Evolutionary conservation across 805 yeast genomes (phyloP).

Genomic region (Yarrowia phangngaensis): DNA sequence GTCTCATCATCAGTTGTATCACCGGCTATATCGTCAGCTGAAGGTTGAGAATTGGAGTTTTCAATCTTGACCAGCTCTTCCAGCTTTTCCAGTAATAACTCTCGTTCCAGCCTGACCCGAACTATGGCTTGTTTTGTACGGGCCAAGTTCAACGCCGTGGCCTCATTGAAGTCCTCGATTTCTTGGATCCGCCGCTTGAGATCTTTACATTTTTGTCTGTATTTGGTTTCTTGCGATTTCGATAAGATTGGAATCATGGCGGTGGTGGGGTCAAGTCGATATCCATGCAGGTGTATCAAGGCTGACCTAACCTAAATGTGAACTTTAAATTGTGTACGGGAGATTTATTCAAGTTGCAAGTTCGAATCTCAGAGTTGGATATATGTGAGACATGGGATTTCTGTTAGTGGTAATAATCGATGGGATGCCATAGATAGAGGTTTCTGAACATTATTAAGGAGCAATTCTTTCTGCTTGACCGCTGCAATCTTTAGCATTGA

Average conservation of each 20-base stretch:
- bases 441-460: too few species aligned
- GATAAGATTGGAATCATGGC: conserved; percentile 24
- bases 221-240: conserved; percentile 39
- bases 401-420: too few species aligned
- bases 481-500: too few species aligned
- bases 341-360: too few species aligned
- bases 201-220: conserved; percentile 66
- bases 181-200: conserved; percentile 64
- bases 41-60: too few species aligned
- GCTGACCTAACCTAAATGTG: neutral
- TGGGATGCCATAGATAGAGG: too few species aligned
- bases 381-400: too few species aligned
- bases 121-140: conserved; percentile 73
- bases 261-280: neutral
- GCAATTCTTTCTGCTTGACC: too few species aligned
- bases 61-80: conserved; percentile 45
- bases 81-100: conserved; percentile 71
- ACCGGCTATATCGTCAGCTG: conserved; percentile 35
- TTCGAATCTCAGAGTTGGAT: too few species aligned
- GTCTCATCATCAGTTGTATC: conserved; percentile 28
- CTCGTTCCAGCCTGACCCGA: conserved; percentile 76
- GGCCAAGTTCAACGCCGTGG: conserved; percentile 67
- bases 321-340: too few species aligned
- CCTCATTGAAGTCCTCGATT: conserved; percentile 73
- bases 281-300: conserved; percentile 14